Conservation (phyloP, 345 rosid genomes). For the Boechera divaricarpa region DNA sequence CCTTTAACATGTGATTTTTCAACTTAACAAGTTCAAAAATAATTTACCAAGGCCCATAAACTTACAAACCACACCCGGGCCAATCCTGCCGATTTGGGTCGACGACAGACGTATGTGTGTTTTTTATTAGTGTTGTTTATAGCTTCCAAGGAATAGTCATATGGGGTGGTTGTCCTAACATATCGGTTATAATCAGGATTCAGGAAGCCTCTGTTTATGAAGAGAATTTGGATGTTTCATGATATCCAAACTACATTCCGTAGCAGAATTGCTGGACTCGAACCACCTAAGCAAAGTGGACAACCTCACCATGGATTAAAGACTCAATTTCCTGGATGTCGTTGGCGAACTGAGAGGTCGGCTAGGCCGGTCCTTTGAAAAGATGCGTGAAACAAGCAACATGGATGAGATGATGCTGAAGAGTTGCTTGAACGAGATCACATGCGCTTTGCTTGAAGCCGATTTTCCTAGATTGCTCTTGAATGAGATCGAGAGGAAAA, state of each 20-base stretch:
- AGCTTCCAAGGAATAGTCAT: no score
- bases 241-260: background rate
- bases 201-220: no score
- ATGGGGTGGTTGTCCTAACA: no score
- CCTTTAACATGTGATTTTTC: background rate
- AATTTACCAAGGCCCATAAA: conserved; percentile 1
- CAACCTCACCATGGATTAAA: no score
- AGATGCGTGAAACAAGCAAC: background rate
- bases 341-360: background rate
- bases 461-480: background rate
- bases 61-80: background rate
- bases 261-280: background rate
- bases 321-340: background rate
- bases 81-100: background rate
- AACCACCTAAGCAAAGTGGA: background rate
- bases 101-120: background rate
- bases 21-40: background rate
- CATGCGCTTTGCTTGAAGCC: no score
- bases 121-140: no score
- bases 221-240: no score
- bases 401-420: background rate
- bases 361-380: background rate
- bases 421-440: background rate
- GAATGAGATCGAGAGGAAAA: background rate
- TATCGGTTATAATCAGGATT: no score